Conservation (phyloP, 2,329 filamentous ascomycete genomes). For the Drechslera avenae region DNA sequence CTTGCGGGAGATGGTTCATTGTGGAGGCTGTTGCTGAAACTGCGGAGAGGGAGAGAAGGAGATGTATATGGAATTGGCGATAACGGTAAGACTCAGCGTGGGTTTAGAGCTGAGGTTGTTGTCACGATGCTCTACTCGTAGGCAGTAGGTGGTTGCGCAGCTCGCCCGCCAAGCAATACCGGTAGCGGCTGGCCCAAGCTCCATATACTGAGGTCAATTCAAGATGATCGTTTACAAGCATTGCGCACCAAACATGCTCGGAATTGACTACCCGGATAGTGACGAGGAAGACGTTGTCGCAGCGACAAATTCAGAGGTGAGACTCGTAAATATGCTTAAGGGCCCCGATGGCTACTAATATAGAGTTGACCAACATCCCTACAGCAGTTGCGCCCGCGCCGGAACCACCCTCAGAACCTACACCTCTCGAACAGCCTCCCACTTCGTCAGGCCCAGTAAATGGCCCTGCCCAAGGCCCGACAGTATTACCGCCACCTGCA, state of each 20-base stretch:
- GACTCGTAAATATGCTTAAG: constrained; percentile 28
- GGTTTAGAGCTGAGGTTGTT: constrained; percentile 28
- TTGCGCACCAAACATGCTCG: constrained; percentile 43
- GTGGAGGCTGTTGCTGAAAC: constrained; percentile 24
- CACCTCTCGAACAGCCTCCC: constrained; percentile 13
- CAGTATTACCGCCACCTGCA: constrained; percentile 25
- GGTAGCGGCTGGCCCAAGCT: constrained; percentile 38
- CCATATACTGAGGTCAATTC: constrained; percentile 14
- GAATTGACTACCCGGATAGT: constrained; percentile 52
- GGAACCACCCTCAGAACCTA: constrained; percentile 11
- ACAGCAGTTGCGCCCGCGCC: constrained; percentile 20
- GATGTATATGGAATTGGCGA: neutral
- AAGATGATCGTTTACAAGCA: constrained; percentile 6
- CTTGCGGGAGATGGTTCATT: constrained; percentile 70
- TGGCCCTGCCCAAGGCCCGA: constrained; percentile 38
- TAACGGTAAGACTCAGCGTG: constrained; percentile 11
- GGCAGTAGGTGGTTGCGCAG: constrained; percentile 39
- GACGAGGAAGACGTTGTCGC: constrained; percentile 52
- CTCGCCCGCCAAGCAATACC: constrained; percentile 21
- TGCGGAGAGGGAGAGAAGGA: constrained; percentile 2
- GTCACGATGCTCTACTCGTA: constrained; percentile 25
- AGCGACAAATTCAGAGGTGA: constrained; percentile 47
- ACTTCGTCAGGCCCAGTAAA: constrained; percentile 19
- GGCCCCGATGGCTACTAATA: constrained; percentile 57
- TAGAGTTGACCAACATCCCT: constrained; percentile 36